A percentile compares a stretch with the other conserved stretches of the same genome.
phyloP scores from a whole-genome alignment of 139 green algal genomes.

The Diplosphaera chodatii region DNA sequence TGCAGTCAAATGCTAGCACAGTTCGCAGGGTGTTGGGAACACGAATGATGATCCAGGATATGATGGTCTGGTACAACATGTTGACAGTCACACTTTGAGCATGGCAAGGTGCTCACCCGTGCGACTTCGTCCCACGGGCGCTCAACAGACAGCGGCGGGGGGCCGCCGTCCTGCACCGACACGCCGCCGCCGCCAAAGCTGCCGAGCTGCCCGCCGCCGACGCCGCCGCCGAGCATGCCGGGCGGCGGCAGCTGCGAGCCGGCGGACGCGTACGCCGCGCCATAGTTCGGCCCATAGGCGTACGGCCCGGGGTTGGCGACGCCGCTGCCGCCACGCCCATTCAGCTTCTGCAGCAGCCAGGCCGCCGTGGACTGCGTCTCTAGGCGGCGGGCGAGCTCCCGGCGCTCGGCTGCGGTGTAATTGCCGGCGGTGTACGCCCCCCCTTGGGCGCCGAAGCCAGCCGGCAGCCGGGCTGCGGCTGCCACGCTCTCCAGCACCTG shows the following conservation, averaged over 20 bases:
- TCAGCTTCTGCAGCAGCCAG: constrained; percentile 1
- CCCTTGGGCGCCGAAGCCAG: background rate
- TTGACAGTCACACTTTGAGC: too few relatives aligned
- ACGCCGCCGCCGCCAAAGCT: background rate
- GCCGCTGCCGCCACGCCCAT: background rate
- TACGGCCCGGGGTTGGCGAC: background rate
- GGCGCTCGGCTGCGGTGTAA: background rate
- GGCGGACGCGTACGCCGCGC: too few relatives aligned
- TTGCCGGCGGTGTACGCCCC: too few relatives aligned
- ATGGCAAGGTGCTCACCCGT: too few relatives aligned
- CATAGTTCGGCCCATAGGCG: too few relatives aligned
- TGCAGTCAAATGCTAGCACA: too few relatives aligned
- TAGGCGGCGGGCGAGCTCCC: background rate
- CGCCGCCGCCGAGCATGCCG: background rate
- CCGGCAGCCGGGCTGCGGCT: background rate
- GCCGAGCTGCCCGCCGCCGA: background rate
- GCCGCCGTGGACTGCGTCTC: background rate
- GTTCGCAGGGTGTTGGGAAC: too few relatives aligned
- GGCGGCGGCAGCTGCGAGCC: background rate
- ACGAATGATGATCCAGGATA: too few relatives aligned
- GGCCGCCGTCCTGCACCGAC: background rate
- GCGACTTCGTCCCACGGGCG: constrained; percentile 32
- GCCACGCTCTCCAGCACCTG: constrained; percentile 42
- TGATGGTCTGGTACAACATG: too few relatives aligned
- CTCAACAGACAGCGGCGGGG: constrained; percentile 32